Base-by-base conservation (phyloP, 441 rosid species). In the Theobroma grandiflorum region DNA sequence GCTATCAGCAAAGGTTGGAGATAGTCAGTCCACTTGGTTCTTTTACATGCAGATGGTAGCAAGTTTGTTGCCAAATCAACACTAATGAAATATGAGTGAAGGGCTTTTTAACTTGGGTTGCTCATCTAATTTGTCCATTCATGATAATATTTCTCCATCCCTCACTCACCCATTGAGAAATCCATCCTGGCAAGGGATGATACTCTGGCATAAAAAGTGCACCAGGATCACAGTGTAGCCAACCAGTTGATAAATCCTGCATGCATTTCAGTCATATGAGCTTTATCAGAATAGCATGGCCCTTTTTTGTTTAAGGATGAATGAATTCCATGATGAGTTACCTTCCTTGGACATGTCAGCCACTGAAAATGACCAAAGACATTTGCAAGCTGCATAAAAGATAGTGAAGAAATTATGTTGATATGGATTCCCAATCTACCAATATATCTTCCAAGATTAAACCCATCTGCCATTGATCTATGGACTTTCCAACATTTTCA, bases 281-380 rank as follows among this genome's bases (percentile, higher is more conserved):
- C 26, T 31, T 22, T 33, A 4, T 22, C 72, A 11, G n/a, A 64
- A 26, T 6, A 14, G 64, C 4, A 8, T 20, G 2, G 6, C 42
- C 22, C 76, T 49, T 38, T 79, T 78, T 71, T 20, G 18, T 1
- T 15, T 16, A 71, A 71, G 8, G 75, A 71, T 35, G 15, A 50
- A 71, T 16, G 6, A 6, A n/a, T 72, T 71, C 20, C 64, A 70
- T 37, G 63, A 83, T 76, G 65, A 22, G 45, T 80, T 89, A 91
- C 99, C 95, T 92, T 92, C 80, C 99, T 88, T n/a, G 99, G 96
- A 86, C 97, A 93, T 76, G 99, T 96, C 69, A 96, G 82, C 98
- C 99, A 96, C 64, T 85, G 89, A 79, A 84, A 93, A 66, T 86
- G 93, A n/a, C 97, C 97, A 85, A 93, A 79, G 72, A 93, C 26